phyloP scores from a whole-genome alignment of 2,329 filamentous ascomycete genomes.

The Camillea tinctor region DNA sequence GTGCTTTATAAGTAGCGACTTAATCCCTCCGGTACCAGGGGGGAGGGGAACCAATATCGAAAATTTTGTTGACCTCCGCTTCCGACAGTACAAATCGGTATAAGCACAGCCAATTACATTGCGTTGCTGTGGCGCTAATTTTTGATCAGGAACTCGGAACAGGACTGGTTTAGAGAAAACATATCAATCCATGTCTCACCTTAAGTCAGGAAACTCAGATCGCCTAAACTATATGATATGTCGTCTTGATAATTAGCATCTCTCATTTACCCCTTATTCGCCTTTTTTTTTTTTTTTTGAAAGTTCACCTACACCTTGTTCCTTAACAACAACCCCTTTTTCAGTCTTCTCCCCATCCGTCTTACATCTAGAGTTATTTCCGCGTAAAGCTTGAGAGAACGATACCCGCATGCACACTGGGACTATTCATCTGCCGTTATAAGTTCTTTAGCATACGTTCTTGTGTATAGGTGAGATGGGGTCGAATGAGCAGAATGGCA shows the following conservation, averaged over 20 bases:
- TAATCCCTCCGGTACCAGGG: too few species aligned
- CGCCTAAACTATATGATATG: neutral
- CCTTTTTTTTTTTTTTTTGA: neutral
- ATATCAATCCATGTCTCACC: neutral
- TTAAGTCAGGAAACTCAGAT: neutral
- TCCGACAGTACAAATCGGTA: neutral
- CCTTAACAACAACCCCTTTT: neutral
- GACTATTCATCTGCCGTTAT: neutral
- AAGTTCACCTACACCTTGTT: neutral
- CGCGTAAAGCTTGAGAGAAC: neutral
- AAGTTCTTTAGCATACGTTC: neutral
- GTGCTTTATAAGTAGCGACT: too few species aligned
- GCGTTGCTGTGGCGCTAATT: neutral
- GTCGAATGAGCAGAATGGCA: constrained; percentile 3
- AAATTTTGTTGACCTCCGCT: neutral
- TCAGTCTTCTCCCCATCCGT: neutral
- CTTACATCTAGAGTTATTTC: neutral
- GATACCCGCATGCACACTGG: neutral
- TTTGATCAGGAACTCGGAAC: neutral
- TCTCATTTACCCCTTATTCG: neutral
- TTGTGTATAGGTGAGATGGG: constrained; percentile 13
- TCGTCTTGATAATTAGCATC: neutral
- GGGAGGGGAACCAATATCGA: neutral
- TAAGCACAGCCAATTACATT: neutral
- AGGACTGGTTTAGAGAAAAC: neutral